Evolutionary conservation across 1,139 yeast species (phyloP).

Genomic region (Candida pseudoviswanathii): DNA sequence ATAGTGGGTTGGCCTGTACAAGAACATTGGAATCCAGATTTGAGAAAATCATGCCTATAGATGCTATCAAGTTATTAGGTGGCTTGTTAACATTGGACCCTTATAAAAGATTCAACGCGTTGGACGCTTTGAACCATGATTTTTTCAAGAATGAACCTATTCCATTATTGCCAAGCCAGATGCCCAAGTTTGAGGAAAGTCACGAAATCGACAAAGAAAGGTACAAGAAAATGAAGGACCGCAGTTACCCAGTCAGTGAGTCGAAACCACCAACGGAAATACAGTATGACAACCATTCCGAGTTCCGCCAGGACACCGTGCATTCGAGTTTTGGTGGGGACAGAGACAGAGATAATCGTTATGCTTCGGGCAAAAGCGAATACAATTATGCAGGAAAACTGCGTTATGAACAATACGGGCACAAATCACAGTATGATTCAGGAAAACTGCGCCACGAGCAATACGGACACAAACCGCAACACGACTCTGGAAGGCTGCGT

Average conservation of each 20-base stretch:
- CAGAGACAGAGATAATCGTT: not conserved
- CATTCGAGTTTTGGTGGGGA: slow-evolving; percentile 4
- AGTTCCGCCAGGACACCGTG: slow-evolving; percentile 5
- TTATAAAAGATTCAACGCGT: slow-evolving; percentile 69
- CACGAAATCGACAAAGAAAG: slow-evolving; percentile 82
- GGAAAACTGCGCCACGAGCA: slow-evolving; percentile 1
- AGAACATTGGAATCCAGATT: slow-evolving; percentile 55
- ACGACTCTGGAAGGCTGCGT: not conserved
- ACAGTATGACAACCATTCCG: slow-evolving; percentile 8
- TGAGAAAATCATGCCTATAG: slow-evolving; percentile 31
- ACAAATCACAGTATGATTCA: not conserved
- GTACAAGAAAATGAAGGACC: slow-evolving; percentile 38
- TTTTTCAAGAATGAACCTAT: slow-evolving; percentile 69
- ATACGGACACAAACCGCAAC: not conserved
- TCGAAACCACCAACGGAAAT: slow-evolving; percentile 8
- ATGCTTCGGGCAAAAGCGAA: slow-evolving; percentile 2
- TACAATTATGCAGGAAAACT: slow-evolving; percentile 3
- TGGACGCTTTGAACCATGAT: slow-evolving; percentile 69
- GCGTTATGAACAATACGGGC: slow-evolving; percentile 1
- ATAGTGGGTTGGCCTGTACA: slow-evolving; percentile 48
- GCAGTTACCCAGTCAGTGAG: slow-evolving; percentile 6
- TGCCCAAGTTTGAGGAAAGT: slow-evolving; percentile 78
- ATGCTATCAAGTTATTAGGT: slow-evolving; percentile 49
- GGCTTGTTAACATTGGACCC: slow-evolving; percentile 71
- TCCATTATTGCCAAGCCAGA: slow-evolving; percentile 55